Percentiles rank a stretch among this genome's conserved stretches.
These are phyloP conservation scores for Calonectria leucothoes DNA, from an alignment of 2,329 filamentous ascomycete species.

Conservation along the genomic window DNA sequence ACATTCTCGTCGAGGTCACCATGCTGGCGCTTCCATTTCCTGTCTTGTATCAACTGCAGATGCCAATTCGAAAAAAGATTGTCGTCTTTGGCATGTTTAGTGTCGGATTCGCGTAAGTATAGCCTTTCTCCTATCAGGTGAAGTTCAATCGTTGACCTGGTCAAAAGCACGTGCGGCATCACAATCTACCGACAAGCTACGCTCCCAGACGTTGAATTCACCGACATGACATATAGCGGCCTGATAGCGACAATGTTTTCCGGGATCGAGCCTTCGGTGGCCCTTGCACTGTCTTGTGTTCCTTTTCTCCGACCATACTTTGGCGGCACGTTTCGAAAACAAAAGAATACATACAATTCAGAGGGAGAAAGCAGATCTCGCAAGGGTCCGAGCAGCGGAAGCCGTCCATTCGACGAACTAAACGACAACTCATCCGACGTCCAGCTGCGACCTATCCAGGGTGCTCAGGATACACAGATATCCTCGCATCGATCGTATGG, in stretches of 20 bases:
- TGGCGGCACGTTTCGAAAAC: background rate
- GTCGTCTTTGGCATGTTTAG: background rate
- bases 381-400: background rate
- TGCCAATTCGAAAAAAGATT: background rate
- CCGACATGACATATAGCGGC: slow-evolving; percentile 16
- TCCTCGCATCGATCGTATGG: background rate
- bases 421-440: background rate
- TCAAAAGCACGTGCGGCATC: background rate
- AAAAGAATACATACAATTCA: background rate
- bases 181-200: background rate
- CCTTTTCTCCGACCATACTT: slow-evolving; percentile 1
- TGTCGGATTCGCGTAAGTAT: background rate
- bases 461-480: background rate
- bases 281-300: slow-evolving; percentile 9
- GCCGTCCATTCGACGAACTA: background rate
- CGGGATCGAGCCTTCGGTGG: slow-evolving; percentile 12
- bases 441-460: background rate
- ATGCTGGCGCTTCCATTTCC: background rate
- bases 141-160: background rate
- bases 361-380: background rate
- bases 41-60: background rate
- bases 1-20: background rate
- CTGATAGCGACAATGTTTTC: slow-evolving; percentile 15
- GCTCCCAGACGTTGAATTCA: background rate
- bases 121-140: background rate